Conservation (phyloP, 345 rosid genomes). For the Linum usitatissimum region DNA sequence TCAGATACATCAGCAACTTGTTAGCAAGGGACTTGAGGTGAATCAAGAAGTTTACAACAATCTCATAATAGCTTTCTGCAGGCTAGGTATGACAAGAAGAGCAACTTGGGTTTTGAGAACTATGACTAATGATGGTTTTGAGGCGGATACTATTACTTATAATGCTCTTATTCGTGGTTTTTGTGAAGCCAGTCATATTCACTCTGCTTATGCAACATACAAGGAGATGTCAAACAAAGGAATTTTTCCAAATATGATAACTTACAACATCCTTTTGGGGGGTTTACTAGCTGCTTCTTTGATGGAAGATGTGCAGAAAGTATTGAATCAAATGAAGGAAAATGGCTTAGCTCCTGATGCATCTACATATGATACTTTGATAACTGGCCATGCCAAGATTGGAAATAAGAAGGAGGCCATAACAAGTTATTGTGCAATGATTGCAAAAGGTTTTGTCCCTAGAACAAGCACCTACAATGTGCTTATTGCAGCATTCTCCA, state of each 20-base stretch:
- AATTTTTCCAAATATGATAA: constrained; percentile 41
- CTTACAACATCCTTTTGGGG: constrained; percentile 62
- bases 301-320: constrained; percentile 36
- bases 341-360: constrained; percentile 48
- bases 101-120: constrained; percentile 44
- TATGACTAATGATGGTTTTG: constrained; percentile 45
- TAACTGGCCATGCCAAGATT: constrained; percentile 56
- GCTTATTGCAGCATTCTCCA: constrained; percentile 52
- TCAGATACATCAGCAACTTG: constrained; percentile 46
- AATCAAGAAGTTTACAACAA: constrained; percentile 45
- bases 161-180: constrained; percentile 69
- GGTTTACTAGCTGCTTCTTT: constrained; percentile 43
- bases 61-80: constrained; percentile 54
- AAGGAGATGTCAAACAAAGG: constrained; percentile 45
- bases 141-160: constrained; percentile 43
- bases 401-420: constrained; percentile 60
- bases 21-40: constrained; percentile 45
- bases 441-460: constrained; percentile 59
- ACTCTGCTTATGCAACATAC: constrained; percentile 41
- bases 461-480: constrained; percentile 66
- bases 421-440: constrained; percentile 65
- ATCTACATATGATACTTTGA: constrained; percentile 52
- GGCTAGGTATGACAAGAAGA: constrained; percentile 64
- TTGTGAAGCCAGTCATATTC: constrained; percentile 42
- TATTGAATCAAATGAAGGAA: constrained; percentile 49